Percentiles rank a stretch among this genome's conserved stretches.
These are phyloP conservation scores for Candida frijolesensis DNA, from an alignment of 1,139 yeast genomes.

Conservation along the genomic window DNA sequence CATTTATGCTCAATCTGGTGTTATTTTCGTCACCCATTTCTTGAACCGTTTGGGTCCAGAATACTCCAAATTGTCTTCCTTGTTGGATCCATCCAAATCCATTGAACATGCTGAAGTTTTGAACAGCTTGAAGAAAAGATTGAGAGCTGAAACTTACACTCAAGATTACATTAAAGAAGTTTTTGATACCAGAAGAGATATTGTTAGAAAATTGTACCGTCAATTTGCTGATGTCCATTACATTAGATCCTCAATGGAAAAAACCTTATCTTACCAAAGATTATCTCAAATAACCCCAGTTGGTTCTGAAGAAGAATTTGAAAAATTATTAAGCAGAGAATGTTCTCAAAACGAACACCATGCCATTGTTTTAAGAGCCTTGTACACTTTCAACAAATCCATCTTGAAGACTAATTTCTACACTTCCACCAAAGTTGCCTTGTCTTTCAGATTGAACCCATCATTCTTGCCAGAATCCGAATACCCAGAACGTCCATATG, in stretches of 20 bases:
- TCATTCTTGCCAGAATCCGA: constrained; percentile 80
- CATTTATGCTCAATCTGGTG: constrained; percentile 92
- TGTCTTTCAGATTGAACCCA: constrained; percentile 89
- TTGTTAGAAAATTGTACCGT: constrained; percentile 83
- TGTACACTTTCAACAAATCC: constrained; percentile 81
- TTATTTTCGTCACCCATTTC: constrained; percentile 90
- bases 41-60: constrained; percentile 93
- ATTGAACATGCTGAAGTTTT: constrained; percentile 74
- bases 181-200: constrained; percentile 67
- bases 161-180: constrained; percentile 81
- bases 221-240: constrained; percentile 93
- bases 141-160: constrained; percentile 92
- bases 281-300: constrained; percentile 76
- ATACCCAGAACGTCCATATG: constrained; percentile 90
- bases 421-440: constrained; percentile 91
- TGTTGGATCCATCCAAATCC: constrained; percentile 64
- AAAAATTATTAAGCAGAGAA: constrained; percentile 63
- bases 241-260: constrained; percentile 69
- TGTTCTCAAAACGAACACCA: constrained; percentile 84
- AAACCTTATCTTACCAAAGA: constrained; percentile 89
- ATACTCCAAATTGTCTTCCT: constrained; percentile 66
- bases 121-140: constrained; percentile 79
- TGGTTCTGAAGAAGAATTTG: constrained; percentile 74
- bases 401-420: constrained; percentile 93
- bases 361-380: constrained; percentile 76